phyloP scores from a whole-genome alignment of 768 basidiomycete genomes.

The Lentinula edodes region DNA sequence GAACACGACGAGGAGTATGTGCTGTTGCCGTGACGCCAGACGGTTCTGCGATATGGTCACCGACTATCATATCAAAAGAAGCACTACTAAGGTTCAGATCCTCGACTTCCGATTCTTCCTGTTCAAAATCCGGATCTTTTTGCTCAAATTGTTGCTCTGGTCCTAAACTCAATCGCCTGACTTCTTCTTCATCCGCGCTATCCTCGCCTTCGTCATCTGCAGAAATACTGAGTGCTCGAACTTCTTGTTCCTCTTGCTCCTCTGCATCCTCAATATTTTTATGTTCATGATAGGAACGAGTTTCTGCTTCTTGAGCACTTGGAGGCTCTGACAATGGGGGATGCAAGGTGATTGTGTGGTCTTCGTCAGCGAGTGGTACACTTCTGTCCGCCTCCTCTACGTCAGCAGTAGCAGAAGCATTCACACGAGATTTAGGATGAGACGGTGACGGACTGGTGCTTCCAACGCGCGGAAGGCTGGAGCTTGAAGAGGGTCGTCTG shows the following conservation, averaged over 20 bases:
- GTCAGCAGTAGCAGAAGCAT: not conserved
- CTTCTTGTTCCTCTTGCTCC: slow-evolving; percentile 10
- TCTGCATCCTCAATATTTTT: slow-evolving; percentile 11
- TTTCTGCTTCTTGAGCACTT: slow-evolving; percentile 5
- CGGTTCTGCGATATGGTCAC: not conserved
- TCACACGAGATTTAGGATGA: not conserved
- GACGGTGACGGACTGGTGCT: not conserved
- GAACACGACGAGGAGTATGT: slow-evolving; percentile 2
- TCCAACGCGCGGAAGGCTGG: not conserved
- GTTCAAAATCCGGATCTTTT: slow-evolving; percentile 7
- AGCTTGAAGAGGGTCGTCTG: not conserved
- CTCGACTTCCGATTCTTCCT: slow-evolving; percentile 9
- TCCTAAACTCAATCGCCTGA: not conserved
- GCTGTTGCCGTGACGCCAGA: not conserved
- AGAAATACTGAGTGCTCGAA: not conserved
- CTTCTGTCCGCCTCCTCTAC: not conserved
- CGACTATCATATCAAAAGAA: not conserved
- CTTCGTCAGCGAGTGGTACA: not conserved
- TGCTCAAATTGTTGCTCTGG: slow-evolving; percentile 15
- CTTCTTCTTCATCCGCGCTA: slow-evolving; percentile 13
- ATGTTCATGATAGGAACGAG: not conserved
- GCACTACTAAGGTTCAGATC: not conserved
- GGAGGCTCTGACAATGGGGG: not conserved
- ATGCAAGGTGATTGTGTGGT: not conserved
- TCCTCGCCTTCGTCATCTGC: slow-evolving; percentile 10